Conservation (phyloP, 1,139 yeast genomes). For the Magnusiomyces ingens region DNA sequence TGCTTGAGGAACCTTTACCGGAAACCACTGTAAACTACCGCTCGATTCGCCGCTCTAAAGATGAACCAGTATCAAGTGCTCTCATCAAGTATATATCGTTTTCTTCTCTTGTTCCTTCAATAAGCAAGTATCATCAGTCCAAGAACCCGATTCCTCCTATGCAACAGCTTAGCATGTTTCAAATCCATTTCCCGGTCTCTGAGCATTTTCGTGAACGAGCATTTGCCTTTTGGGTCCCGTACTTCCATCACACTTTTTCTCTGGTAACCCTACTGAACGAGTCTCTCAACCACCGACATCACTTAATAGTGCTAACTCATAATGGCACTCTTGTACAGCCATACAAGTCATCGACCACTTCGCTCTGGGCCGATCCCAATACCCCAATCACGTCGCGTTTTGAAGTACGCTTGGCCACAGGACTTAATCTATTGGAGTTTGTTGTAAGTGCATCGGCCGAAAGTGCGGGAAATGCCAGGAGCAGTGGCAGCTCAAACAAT, state of each 20-base stretch:
- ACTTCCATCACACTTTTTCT: background rate
- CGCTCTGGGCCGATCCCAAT: background rate
- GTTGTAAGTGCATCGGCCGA: background rate
- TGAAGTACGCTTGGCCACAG: background rate
- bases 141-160: slow-evolving; percentile 1
- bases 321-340: background rate
- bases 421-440: background rate
- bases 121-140: background rate
- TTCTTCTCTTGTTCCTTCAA: background rate
- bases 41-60: background rate
- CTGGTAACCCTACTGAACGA: background rate
- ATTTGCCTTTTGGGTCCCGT: slow-evolving; percentile 2
- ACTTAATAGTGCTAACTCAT: background rate
- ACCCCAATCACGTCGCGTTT: background rate
- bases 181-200: background rate
- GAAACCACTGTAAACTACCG: background rate
- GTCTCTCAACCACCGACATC: background rate
- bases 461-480: too few species aligned
- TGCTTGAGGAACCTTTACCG: too few species aligned
- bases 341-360: background rate
- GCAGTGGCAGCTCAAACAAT: too few species aligned
- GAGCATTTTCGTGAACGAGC: background rate
- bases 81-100: background rate
- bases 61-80: background rate
- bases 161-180: background rate